A percentile compares a stretch with the other conserved stretches of the same genome.
Conservation (phyloP, 352 stramenopile species). For the Pythium angustatum region DNA sequence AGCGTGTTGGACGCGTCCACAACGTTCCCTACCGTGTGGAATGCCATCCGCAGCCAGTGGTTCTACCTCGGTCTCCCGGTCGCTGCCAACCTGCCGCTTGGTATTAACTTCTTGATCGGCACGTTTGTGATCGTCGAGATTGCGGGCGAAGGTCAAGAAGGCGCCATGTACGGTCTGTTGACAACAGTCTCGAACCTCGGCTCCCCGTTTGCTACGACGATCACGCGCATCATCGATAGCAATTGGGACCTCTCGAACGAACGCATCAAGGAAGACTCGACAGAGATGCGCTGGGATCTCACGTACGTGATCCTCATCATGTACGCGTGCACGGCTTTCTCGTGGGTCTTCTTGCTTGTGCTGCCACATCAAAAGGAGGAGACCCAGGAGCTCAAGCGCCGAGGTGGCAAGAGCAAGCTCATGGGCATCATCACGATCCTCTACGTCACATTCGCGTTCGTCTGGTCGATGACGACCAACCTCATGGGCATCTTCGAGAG, state of each 20-base stretch:
- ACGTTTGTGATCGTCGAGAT: slow-evolving; percentile 36
- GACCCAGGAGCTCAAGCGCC: slow-evolving; percentile 36
- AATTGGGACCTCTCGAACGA: slow-evolving; percentile 36
- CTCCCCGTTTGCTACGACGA: slow-evolving; percentile 35
- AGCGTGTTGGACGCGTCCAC: slow-evolving; percentile 23
- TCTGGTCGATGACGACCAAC: slow-evolving; percentile 39
- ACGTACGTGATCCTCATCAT: slow-evolving; percentile 39
- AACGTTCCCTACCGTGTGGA: slow-evolving; percentile 35
- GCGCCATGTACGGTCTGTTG: slow-evolving; percentile 41
- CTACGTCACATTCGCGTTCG: slow-evolving; percentile 32
- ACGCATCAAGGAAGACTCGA: slow-evolving; percentile 33
- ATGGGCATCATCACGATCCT: slow-evolving; percentile 30
- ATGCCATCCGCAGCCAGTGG: slow-evolving; percentile 31
- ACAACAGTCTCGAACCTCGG: slow-evolving; percentile 43
- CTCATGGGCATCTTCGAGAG: slow-evolving; percentile 42
- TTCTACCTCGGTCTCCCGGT: slow-evolving; percentile 31
- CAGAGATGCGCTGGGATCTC: slow-evolving; percentile 36
- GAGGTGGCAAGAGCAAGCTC: slow-evolving; percentile 26
- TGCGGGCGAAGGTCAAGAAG: slow-evolving; percentile 40
- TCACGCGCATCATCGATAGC: slow-evolving; percentile 34
- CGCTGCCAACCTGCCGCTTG: slow-evolving; percentile 33
- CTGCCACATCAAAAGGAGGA: slow-evolving; percentile 38
- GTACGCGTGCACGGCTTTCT: slow-evolving; percentile 30
- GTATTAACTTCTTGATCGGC: slow-evolving; percentile 34
- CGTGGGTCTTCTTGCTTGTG: slow-evolving; percentile 31